phyloP scores from a whole-genome alignment of 2,329 filamentous ascomycete species.

The Geosmithia flava region DNA sequence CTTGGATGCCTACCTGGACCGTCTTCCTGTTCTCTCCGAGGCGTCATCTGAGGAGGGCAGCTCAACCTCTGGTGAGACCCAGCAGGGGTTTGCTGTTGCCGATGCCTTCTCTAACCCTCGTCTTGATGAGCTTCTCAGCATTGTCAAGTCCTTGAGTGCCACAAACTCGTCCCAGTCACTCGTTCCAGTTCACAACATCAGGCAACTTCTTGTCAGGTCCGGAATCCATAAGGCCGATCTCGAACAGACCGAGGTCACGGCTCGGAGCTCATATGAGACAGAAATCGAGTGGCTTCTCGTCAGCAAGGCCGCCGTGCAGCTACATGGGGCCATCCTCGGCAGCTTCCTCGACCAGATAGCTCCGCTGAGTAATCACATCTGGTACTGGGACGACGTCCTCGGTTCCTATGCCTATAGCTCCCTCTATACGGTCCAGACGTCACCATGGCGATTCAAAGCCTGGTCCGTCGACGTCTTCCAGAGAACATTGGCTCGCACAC shows the following conservation, averaged over 20 bases:
- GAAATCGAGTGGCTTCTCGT: conserved; percentile 86
- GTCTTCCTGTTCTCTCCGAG: conserved; percentile 31
- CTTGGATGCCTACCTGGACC: conserved; percentile 53
- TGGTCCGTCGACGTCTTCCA: conserved; percentile 60
- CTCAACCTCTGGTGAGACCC: conserved; percentile 17
- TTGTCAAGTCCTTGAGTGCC: conserved; percentile 61
- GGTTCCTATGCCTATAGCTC: conserved; percentile 67
- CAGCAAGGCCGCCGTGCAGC: conserved; percentile 85
- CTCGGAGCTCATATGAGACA: conserved; percentile 43
- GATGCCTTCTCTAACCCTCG: conserved; percentile 37
- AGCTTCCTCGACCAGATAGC: conserved; percentile 73
- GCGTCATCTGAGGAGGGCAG: conserved; percentile 26
- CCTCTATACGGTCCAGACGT: conserved; percentile 78
- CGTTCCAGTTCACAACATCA: conserved; percentile 47
- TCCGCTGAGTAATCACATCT: conserved; percentile 73
- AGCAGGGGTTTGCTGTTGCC: conserved; percentile 18
- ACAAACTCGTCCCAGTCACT: conserved; percentile 51
- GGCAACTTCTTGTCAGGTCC: conserved; percentile 49
- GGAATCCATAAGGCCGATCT: conserved; percentile 29
- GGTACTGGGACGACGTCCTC: conserved; percentile 90
- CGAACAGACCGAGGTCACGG: neutral
- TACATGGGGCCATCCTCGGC: conserved; percentile 69
- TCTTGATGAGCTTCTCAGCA: conserved; percentile 49
- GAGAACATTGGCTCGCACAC: conserved; percentile 40
- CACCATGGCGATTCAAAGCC: conserved; percentile 60